phyloP scores from a whole-genome alignment of 1,139 yeast genomes.

The Hemisphaericaspora xylanilytica region DNA sequence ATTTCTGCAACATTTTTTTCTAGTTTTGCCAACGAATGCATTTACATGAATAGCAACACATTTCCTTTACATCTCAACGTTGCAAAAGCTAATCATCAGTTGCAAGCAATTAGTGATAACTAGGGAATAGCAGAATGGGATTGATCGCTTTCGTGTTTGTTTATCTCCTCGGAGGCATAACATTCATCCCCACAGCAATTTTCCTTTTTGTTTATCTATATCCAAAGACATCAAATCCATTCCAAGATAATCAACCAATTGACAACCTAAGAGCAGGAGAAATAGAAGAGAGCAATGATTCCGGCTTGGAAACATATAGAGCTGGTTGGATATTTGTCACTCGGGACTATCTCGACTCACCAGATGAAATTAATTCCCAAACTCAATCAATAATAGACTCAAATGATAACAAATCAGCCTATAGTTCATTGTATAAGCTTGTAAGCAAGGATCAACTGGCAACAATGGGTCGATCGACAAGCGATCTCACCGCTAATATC shows the following conservation, averaged over 20 bases:
- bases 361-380: slow-evolving; percentile 33
- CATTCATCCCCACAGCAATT: slow-evolving; percentile 63
- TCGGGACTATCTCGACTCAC: slow-evolving; percentile 60
- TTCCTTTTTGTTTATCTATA: slow-evolving; percentile 30
- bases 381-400: slow-evolving; percentile 39
- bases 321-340: slow-evolving; percentile 86
- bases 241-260: not conserved
- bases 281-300: slow-evolving; percentile 53
- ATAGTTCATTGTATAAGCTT: slow-evolving; percentile 57
- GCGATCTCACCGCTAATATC: slow-evolving; percentile 6
- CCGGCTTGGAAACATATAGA: slow-evolving; percentile 65
- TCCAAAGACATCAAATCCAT: slow-evolving; percentile 12
- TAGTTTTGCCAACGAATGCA: too few species aligned
- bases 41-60: too few species aligned
- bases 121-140: too few species aligned
- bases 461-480: not conserved
- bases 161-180: slow-evolving; percentile 74
- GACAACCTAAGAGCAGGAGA: slow-evolving; percentile 54
- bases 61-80: too few species aligned
- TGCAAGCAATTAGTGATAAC: too few species aligned
- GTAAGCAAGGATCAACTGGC: slow-evolving; percentile 34
- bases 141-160: slow-evolving; percentile 5
- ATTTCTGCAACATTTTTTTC: too few species aligned
- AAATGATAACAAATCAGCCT: slow-evolving; percentile 51
- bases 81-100: too few species aligned